phyloP scores from a whole-genome alignment of 2,329 filamentous ascomycete species.

The Orbilia oligospora region DNA sequence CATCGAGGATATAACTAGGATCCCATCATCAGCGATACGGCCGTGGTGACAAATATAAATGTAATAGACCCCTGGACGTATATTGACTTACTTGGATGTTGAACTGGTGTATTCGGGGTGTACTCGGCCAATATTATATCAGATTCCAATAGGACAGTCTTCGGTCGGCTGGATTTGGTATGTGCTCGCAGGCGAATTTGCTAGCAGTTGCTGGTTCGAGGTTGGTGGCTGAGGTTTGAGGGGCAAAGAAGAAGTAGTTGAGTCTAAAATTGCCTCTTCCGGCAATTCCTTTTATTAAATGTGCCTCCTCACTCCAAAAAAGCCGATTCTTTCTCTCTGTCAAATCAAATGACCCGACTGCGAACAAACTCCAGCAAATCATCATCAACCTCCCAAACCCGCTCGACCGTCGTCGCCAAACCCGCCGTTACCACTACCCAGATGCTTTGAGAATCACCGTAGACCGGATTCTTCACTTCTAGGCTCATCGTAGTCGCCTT shows the following conservation, averaged over 20 bases:
- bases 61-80: neutral
- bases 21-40: constrained; percentile 19
- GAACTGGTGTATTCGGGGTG: neutral
- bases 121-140: neutral
- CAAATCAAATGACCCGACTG: constrained; percentile 57
- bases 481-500: constrained; percentile 35
- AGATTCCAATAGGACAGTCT: constrained; percentile 1
- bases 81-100: neutral
- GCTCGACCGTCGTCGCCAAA: constrained; percentile 44
- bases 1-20: constrained; percentile 1
- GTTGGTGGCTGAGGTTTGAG: constrained; percentile 37
- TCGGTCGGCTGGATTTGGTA: constrained; percentile 7
- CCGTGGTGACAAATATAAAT: constrained; percentile 29
- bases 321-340: constrained; percentile 13
- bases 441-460: constrained; percentile 18
- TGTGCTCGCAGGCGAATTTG: constrained; percentile 11
- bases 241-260: neutral
- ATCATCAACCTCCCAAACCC: constrained; percentile 56
- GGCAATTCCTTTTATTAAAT: constrained; percentile 24
- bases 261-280: constrained; percentile 11
- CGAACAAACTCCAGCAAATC: constrained; percentile 59
- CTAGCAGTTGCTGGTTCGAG: constrained; percentile 26
- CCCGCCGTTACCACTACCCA: constrained; percentile 22
- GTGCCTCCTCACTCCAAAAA: constrained; percentile 23
- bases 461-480: constrained; percentile 20